Base-by-base conservation (phyloP, 129 eudicot genomes). In the Centrapalus pauciflorus region DNA sequence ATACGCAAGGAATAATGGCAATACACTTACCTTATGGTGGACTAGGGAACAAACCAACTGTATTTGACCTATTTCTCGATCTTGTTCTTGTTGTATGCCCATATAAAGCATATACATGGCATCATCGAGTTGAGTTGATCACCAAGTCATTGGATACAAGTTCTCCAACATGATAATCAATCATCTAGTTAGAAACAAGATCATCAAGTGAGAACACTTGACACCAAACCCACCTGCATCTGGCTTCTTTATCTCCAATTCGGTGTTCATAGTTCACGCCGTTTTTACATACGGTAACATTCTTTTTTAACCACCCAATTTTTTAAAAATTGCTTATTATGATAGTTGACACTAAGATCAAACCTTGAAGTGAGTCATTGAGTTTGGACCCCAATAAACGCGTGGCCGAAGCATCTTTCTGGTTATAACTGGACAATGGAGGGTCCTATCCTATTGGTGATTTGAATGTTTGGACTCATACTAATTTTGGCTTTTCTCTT, bases 401-500 rank as follows among this genome's bases (percentile, higher is more conserved):
- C 38, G 66, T 37, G 46, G 41, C 48, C 48, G 32, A 27, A 54
- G 66, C 65, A 73, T 73, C 78, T 74, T 74, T 73, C 72, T 64
- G 57, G 48, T 73, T 64, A 38, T 64, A 73, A 37, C 58, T 28
- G 55, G 66, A 64, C 78, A 73, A 29, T 54, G 38, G 66, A 63
- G 72, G 78, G 78, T 20, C 58, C 71, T 37, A 64, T 64, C 16
- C 27, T 37, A 64, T 37, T 62, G 45, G 34, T 64, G 72, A 73
- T 73, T 64, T 73, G 72, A 73, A 64, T 35, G 55, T 64, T 73
- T 73, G 72, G 72, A 73, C 58, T 64, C 49, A 52, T 40, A 34
- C 66, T 54, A 30, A 54, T 38, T 27, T 64, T 20, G 72, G 27
- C 40, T 34, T 73, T 73, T 37, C n/a, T n/a, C n/a, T n/a, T n/a